These are phyloP conservation scores for Cercospora sp. DNA, from an alignment of 2,329 filamentous ascomycete genomes.

Conservation along the genomic window DNA sequence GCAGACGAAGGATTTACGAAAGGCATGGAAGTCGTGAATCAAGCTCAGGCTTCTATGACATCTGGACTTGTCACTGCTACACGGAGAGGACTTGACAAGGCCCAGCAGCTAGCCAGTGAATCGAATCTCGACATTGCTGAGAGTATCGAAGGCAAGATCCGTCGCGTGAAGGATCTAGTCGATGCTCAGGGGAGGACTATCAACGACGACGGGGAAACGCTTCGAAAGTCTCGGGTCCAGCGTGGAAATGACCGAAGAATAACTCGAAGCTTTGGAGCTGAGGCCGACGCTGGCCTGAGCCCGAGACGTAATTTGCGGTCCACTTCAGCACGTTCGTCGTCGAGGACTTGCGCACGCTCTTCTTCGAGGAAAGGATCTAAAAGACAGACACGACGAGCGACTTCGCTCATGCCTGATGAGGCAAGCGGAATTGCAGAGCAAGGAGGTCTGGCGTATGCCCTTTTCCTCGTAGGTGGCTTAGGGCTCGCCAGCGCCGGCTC, in stretches of 20 bases:
- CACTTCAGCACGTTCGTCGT: neutral
- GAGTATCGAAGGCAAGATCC: neutral
- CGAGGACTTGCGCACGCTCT: neutral
- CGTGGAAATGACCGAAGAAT: neutral
- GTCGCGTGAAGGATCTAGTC: constrained; percentile 3
- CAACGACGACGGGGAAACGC: neutral
- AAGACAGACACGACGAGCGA: neutral
- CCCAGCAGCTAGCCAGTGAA: neutral
- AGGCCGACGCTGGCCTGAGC: neutral
- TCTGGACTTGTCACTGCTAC: neutral
- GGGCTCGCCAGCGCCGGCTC: neutral
- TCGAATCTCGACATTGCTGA: neutral
- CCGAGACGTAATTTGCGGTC: neutral
- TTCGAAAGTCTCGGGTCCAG: constrained; percentile 2
- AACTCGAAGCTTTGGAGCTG: constrained; percentile 2
- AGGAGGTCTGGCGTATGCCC: constrained; percentile 6
- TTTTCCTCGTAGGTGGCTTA: constrained; percentile 2
- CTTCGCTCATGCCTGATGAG: neutral
- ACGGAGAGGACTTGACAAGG: neutral
- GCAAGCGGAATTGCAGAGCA: constrained; percentile 2
- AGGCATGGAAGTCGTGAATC: neutral
- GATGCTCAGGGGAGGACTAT: neutral
- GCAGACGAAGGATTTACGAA: neutral
- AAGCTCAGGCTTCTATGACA: neutral
- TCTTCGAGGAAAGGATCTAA: neutral